Evolutionary conservation across 345 rosid genomes (phyloP).

Genomic region (Salix caprea): DNA sequence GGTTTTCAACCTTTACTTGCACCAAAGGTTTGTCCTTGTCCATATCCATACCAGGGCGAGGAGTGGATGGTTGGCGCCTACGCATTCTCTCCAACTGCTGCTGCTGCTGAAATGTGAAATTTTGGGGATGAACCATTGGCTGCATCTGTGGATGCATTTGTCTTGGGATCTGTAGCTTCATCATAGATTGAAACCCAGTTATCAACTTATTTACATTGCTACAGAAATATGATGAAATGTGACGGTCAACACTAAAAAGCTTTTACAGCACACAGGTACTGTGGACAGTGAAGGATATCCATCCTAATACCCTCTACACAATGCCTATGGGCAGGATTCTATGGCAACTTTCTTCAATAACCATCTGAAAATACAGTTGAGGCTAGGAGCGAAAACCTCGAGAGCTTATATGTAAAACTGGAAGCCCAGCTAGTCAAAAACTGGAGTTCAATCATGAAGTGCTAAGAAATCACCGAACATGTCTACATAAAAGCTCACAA

Average conservation of each 20-base stretch:
- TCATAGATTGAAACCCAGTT: not conserved
- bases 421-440: not conserved
- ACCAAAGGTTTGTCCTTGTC: slow-evolving; percentile 72
- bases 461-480: not conserved
- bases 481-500: not conserved
- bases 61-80: slow-evolving; percentile 52
- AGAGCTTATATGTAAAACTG: not conserved
- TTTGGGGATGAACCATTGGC: slow-evolving; percentile 58
- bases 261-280: not conserved
- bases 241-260: not conserved
- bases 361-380: not conserved
- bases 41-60: slow-evolving; percentile 59
- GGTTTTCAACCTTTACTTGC: slow-evolving; percentile 74
- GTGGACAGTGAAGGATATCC: not conserved
- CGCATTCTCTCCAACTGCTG: slow-evolving; percentile 56
- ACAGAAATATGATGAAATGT: not conserved
- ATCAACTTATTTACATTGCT: not conserved
- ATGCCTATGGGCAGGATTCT: not conserved
- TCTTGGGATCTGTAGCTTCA: slow-evolving; percentile 53
- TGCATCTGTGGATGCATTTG: slow-evolving; percentile 78
- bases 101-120: slow-evolving; percentile 47
- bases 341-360: not conserved
- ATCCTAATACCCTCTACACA: not conserved
- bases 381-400: not conserved
- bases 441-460: not conserved